Evolutionary conservation across 371 early-diverging fungal genomes (phyloP).

Genomic region (Lichtheimia corymbifera): DNA sequence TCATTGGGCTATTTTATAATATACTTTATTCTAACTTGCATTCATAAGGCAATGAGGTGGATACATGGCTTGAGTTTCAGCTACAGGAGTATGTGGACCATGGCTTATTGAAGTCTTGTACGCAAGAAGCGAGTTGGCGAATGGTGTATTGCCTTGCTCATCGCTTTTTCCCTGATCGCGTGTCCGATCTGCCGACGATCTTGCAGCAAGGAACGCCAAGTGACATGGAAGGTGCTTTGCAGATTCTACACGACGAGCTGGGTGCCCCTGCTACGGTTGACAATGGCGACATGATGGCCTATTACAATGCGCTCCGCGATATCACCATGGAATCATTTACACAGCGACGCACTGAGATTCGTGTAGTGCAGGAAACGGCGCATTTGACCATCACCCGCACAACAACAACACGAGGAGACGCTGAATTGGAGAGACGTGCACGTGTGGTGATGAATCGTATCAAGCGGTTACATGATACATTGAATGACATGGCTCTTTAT

Average conservation of each 20-base stretch:
- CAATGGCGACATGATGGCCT: neutral
- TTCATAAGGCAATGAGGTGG: too few species aligned
- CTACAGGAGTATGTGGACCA: too few species aligned
- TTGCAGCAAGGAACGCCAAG: conserved; percentile 11
- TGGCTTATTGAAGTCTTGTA: too few species aligned
- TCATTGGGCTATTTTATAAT: too few species aligned
- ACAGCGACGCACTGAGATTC: conserved; percentile 7
- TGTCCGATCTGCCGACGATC: conserved; percentile 22
- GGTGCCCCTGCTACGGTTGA: neutral
- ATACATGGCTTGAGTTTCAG: too few species aligned
- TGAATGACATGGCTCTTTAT: conserved; percentile 19
- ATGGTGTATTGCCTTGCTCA: conserved; percentile 28
- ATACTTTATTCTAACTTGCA: too few species aligned
- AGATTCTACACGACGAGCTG: conserved; percentile 15
- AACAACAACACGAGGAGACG: conserved; percentile 13
- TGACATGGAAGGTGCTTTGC: conserved; percentile 7
- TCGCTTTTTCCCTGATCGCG: conserved; percentile 29
- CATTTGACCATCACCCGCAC: conserved; percentile 5
- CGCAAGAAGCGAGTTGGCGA: too few species aligned
- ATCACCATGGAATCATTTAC: conserved; percentile 8
- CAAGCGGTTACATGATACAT: conserved; percentile 14
- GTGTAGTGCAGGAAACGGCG: conserved; percentile 1
- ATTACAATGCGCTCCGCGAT: conserved; percentile 8
- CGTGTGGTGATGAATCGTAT: conserved; percentile 15
- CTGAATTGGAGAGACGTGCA: conserved; percentile 22